These are phyloP conservation scores for Hypoxylon lenormandii DNA, from an alignment of 495 filamentous ascomycete species.

Conservation along the genomic window DNA sequence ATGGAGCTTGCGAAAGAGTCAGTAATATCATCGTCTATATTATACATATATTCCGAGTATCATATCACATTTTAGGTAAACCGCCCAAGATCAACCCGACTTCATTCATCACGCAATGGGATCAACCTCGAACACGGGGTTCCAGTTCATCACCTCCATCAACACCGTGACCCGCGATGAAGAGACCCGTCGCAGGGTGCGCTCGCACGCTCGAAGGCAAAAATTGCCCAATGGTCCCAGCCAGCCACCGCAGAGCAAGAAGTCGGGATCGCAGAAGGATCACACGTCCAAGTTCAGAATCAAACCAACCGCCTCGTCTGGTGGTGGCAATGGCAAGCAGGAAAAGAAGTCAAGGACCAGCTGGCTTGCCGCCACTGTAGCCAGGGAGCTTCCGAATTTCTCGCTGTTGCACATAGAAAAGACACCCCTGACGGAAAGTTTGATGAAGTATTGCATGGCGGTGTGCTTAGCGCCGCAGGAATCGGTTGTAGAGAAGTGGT, in stretches of 20 bases:
- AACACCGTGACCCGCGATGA: slow-evolving; percentile 51
- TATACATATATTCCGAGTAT: slow-evolving; percentile 14
- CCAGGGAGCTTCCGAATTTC: slow-evolving; percentile 47
- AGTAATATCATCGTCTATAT: slow-evolving; percentile 15
- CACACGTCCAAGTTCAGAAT: slow-evolving; percentile 50
- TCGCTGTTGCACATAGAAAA: slow-evolving; percentile 49
- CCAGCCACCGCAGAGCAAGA: slow-evolving; percentile 42
- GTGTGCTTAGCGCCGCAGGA: slow-evolving; percentile 50
- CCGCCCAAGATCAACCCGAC: neutral
- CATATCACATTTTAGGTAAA: neutral
- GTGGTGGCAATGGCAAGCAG: slow-evolving; percentile 5
- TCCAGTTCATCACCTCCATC: slow-evolving; percentile 53
- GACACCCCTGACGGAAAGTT: slow-evolving; percentile 47
- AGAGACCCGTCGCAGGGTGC: slow-evolving; percentile 50
- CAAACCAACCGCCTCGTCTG: slow-evolving; percentile 31
- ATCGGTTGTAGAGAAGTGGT: slow-evolving; percentile 47
- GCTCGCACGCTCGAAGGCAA: slow-evolving; percentile 49
- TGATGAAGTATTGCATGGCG: slow-evolving; percentile 51
- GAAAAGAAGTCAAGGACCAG: slow-evolving; percentile 40
- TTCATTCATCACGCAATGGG: slow-evolving; percentile 23
- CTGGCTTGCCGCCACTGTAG: slow-evolving; percentile 48
- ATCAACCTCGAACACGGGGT: slow-evolving; percentile 28
- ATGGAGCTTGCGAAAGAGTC: slow-evolving; percentile 24
- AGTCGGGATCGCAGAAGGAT: slow-evolving; percentile 46
- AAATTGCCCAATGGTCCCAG: slow-evolving; percentile 44